Conservation (phyloP, 2,329 filamentous ascomycete genomes). For the Fusarium protoensiforme region DNA sequence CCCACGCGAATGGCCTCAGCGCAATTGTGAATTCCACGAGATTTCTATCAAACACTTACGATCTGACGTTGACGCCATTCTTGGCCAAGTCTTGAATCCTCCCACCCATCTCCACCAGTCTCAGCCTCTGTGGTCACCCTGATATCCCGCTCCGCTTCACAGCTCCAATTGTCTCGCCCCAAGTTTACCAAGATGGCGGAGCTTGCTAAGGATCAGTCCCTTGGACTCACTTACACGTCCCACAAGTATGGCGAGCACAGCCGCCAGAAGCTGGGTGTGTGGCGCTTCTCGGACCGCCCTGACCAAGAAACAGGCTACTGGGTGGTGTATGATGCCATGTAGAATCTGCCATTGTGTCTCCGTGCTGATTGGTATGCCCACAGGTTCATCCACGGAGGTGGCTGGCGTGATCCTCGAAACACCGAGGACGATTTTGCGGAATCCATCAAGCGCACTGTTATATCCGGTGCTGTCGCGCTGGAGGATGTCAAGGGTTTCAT, state of each 20-base stretch:
- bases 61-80: conserved; percentile 15
- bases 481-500: conserved; percentile 68
- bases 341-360: neutral
- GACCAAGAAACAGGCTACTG: conserved; percentile 43
- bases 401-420: conserved; percentile 69
- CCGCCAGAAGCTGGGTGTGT: conserved; percentile 60
- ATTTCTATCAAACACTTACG: conserved; percentile 6
- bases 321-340: conserved; percentile 48
- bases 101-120: neutral
- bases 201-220: conserved; percentile 26
- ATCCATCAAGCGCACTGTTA: conserved; percentile 56
- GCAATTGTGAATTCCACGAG: neutral
- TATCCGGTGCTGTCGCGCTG: conserved; percentile 36
- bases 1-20: neutral
- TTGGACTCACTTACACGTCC: conserved; percentile 46
- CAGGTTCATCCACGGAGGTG: conserved; percentile 71
- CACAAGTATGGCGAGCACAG: conserved; percentile 53
- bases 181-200: conserved; percentile 31
- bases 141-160: conserved; percentile 11
- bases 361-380: conserved; percentile 16
- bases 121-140: conserved; percentile 2
- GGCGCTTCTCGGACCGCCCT: conserved; percentile 47
- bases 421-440: conserved; percentile 58
- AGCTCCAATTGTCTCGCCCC: conserved; percentile 14
- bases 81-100: conserved; percentile 8